Evolutionary conservation across 2,329 filamentous ascomycete genomes (phyloP), one percentile per base, ranked within the genome.

Genomic region (Reticulascus tulasneorum): DNA sequence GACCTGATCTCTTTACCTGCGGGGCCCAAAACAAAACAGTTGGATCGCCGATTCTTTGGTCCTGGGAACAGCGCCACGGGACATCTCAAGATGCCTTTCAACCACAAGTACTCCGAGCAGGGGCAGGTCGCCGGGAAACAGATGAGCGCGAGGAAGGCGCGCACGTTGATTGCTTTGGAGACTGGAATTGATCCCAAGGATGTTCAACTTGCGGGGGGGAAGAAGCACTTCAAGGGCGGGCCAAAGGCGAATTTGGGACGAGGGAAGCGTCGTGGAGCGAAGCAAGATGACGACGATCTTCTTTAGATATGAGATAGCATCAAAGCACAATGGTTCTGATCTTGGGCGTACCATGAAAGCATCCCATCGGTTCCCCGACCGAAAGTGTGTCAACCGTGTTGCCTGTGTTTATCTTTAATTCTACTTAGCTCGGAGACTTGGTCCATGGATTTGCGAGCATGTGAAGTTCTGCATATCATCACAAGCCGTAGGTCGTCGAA

Each of bases 171-270:
- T 33, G 91, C 91, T 9, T 56, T 96, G 44, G 88, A 96, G 66
- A 86, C 83, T 41, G 86, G 87, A 11, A 60, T 97, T 23, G 89
- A 96, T 53, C 82, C 86, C 1, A 83, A 82, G 41, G 91, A 96
- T 39, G 65, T 93, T 47, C 67, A 72, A 60, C 52, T 75, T 39
- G 69, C 70, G 39, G 69, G 69, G 33, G 76, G 82, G 38, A 98
- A 98, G 78, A 97, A 96, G 69, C 93, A 98, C 64, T 93, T 88
- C 63, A 94, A 94, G 67, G 83, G 77, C n/a, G 79, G 80, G 25
- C 75, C 77, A 45, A 80, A 73, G 60, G 75, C 15, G 4, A 41
- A 20, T n/a, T n/a, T n/a, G n/a, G n/a, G n/a, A n/a, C n/a, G n/a
- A n/a, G 69, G 69, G 42, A 76, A 73, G 55, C 70, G 66, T 51